These are phyloP conservation scores for Monoraphidium neglectum DNA, from an alignment of 139 green algal species.

Conservation along the genomic window DNA sequence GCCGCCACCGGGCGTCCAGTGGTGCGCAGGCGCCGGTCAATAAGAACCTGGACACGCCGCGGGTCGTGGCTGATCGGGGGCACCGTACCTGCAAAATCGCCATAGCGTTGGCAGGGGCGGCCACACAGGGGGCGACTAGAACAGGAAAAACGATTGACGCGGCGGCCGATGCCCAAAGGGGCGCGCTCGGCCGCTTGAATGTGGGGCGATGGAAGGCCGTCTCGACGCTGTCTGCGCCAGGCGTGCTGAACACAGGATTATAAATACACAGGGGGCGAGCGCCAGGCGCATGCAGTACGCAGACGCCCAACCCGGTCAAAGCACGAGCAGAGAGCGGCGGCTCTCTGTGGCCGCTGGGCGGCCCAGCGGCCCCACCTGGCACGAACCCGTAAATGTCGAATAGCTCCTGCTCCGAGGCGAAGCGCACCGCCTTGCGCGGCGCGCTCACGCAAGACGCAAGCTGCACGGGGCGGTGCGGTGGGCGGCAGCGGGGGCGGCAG, in stretches of 20 bases:
- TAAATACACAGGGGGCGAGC: background rate
- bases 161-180: no score
- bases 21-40: slow-evolving; percentile 28
- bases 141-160: no score
- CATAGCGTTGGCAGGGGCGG: background rate
- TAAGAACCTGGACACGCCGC: slow-evolving; percentile 4
- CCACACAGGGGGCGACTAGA: no score
- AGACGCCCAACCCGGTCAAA: no score
- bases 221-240: background rate
- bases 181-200: no score
- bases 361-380: slow-evolving; percentile 11
- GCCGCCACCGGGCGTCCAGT: no score
- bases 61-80: slow-evolving; percentile 29
- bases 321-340: no score
- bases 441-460: slow-evolving; percentile 8
- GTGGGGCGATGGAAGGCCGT: background rate
- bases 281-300: no score
- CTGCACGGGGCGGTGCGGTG: background rate
- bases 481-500: background rate
- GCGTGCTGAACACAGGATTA: background rate
- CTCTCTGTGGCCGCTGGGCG: no score
- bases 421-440: background rate
- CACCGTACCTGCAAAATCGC: slow-evolving; percentile 25
- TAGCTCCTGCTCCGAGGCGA: slow-evolving; percentile 10
- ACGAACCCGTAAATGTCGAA: slow-evolving; percentile 23